Percentiles rank a stretch among this genome's conserved stretches.
These are phyloP conservation scores for Astrothelium macrocarpum DNA, from an alignment of 495 filamentous ascomycete genomes.

Conservation along the genomic window DNA sequence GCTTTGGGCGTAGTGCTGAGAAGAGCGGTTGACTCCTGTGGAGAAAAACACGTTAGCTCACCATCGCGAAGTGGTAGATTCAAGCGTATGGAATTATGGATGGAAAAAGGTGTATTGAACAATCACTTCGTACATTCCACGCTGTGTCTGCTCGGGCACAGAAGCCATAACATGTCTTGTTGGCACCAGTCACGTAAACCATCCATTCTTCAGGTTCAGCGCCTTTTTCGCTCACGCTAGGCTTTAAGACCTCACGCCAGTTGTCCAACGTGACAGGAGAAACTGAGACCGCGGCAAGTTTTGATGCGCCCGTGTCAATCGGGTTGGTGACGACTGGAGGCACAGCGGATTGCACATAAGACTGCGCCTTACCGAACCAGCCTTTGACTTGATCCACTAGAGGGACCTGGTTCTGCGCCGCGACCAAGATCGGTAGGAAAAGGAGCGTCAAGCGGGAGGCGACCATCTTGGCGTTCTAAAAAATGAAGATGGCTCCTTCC, in stretches of 20 bases:
- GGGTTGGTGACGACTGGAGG: constrained; percentile 36
- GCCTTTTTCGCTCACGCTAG: constrained; percentile 44
- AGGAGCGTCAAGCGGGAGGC: constrained; percentile 36
- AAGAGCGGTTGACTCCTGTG: constrained; percentile 54
- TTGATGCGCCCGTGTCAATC: constrained; percentile 43
- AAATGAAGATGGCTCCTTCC: neutral
- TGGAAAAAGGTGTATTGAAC: no score
- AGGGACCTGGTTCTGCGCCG: constrained; percentile 64
- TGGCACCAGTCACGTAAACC: constrained; percentile 70
- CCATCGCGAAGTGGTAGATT: neutral
- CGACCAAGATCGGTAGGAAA: constrained; percentile 58
- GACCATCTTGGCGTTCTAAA: neutral
- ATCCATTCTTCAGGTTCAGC: constrained; percentile 64
- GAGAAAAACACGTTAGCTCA: constrained; percentile 37
- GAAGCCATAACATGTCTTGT: constrained; percentile 73
- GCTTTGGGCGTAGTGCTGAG: constrained; percentile 56
- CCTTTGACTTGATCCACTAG: constrained; percentile 58
- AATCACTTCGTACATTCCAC: constrained; percentile 52
- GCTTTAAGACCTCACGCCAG: constrained; percentile 60
- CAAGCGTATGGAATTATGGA: no score
- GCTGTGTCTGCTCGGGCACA: constrained; percentile 45
- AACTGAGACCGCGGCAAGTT: constrained; percentile 44
- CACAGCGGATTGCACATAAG: constrained; percentile 44
- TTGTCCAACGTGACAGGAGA: constrained; percentile 56
- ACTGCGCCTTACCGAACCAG: constrained; percentile 53